A percentile compares a stretch with the other conserved stretches of the same genome.
Evolutionary conservation across 2,329 filamentous ascomycete genomes (phyloP).

Genomic region (Diaporthe sp.): DNA sequence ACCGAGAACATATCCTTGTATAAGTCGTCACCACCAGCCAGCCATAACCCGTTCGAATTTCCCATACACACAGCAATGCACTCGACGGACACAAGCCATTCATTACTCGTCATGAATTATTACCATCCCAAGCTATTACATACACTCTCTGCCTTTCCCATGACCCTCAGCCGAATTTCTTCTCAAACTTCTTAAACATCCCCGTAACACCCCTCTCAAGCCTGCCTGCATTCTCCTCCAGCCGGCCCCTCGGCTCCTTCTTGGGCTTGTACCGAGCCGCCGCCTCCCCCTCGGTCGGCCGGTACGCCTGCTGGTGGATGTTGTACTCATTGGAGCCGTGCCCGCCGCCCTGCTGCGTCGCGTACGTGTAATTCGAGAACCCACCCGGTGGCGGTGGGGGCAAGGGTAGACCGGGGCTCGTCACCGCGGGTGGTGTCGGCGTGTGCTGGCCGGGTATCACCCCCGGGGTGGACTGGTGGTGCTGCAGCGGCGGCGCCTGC

Average conservation of each 20-base stretch:
- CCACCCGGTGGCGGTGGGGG: conserved; percentile 64
- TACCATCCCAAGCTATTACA: neutral
- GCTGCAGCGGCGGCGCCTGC: conserved; percentile 44
- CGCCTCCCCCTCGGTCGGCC: conserved; percentile 74
- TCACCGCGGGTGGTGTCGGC: conserved; percentile 47
- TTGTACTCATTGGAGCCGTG: conserved; percentile 59
- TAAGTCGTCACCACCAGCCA: neutral
- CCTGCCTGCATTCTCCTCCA: conserved; percentile 75
- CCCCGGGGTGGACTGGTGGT: conserved; percentile 28
- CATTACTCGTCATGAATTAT: conserved; percentile 22
- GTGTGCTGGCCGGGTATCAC: conserved; percentile 34
- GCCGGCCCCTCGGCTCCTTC: conserved; percentile 61
- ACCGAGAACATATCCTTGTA: no score
- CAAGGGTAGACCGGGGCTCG: conserved; percentile 53
- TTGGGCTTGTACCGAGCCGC: conserved; percentile 57
- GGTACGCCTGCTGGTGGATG: conserved; percentile 78
- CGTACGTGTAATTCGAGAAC: conserved; percentile 67
- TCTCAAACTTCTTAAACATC: conserved; percentile 84
- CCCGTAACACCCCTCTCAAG: conserved; percentile 78
- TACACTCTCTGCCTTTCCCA: neutral
- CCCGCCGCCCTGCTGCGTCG: conserved; percentile 44
- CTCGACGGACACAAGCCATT: neutral
- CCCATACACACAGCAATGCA: neutral
- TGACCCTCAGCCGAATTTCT: conserved; percentile 70
- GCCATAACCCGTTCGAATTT: neutral